Evolutionary conservation across 1,139 yeast species (phyloP), one percentile per base, ranked within the genome.

Genomic region (Debaryomyces sp.): DNA sequence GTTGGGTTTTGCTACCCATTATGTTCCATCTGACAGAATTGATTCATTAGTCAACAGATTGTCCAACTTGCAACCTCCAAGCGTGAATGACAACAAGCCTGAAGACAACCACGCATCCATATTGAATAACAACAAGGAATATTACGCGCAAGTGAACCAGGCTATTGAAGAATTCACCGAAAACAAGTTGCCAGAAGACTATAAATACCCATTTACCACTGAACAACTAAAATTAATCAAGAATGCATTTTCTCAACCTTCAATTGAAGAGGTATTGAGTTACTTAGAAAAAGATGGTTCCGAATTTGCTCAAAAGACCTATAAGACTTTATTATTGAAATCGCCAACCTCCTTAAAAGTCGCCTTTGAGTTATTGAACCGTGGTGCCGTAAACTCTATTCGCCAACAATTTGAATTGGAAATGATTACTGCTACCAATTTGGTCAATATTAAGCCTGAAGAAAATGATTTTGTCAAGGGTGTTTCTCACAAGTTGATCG

Each of bases 1-100:
- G 54, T 79, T 87, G 12, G 99, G 99, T 13, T 78, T 88, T 54
- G 96, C 96, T 38, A 91, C 99, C 24, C 99, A 94, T 66, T 94
- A 83, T 61, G 85, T 94, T 34, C 85, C 89, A 13, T 75, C 85
- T 35, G 82, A 78, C 51, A 81, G 84, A 56, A 64, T 91, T 41
- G 78, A 79, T 1, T 84, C 80, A 37, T 77, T 94, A 57, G 78
- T 81, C 54, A 76, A 75, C 44, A 82, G 96, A 55, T 77, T 94
- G 54, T 74, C 87, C 9, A 84, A 81, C 55, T 70, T 81, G 54
- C 81, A 77, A 54, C 76, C 81, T 54, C 64, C 79, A 4, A 62
- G 63, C 35, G 56, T 70, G 35, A 71, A 71, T 54, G 72, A 63
- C 32, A 49, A 57, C 59, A 50, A 58, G 50, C 52, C 63, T 40